Percentiles rank a stretch among this genome's conserved stretches.
Evolutionary conservation across 164 flowering plant genomes (phyloP).

Genomic region (Vitis rupestris): DNA sequence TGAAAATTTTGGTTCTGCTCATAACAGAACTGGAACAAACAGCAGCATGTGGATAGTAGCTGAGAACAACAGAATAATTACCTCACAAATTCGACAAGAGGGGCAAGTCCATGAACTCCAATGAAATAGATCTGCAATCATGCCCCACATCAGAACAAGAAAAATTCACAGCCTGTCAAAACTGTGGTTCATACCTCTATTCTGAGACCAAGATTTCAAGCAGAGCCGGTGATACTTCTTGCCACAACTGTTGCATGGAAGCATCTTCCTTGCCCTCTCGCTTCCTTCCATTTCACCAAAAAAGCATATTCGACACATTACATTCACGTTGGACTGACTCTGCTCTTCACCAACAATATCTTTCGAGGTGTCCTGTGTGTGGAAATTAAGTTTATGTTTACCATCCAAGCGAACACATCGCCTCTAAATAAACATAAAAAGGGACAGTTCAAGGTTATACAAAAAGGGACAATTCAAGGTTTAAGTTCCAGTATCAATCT

Average conservation of each 20-base stretch:
- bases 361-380: slow-evolving; percentile 34
- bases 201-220: slow-evolving; percentile 78
- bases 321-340: slow-evolving; percentile 50
- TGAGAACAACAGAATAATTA: slow-evolving; percentile 13
- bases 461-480: neutral
- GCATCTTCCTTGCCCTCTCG: slow-evolving; percentile 84
- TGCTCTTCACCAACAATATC: slow-evolving; percentile 50
- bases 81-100: slow-evolving; percentile 95
- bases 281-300: slow-evolving; percentile 87
- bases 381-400: neutral
- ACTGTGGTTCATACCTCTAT: slow-evolving; percentile 60
- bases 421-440: neutral
- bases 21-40: neutral
- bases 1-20: neutral
- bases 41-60: neutral
- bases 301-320: slow-evolving; percentile 85
- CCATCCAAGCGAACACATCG: neutral
- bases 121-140: slow-evolving; percentile 81
- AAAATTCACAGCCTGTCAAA: neutral
- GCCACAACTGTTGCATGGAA: slow-evolving; percentile 78
- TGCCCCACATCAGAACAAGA: slow-evolving; percentile 3
- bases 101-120: slow-evolving; percentile 98
- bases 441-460: neutral
- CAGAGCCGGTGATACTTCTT: slow-evolving; percentile 93
- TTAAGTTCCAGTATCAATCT: neutral